phyloP scores from a whole-genome alignment of 352 stramenopile genomes.

The Globisporangium viniferum region DNA sequence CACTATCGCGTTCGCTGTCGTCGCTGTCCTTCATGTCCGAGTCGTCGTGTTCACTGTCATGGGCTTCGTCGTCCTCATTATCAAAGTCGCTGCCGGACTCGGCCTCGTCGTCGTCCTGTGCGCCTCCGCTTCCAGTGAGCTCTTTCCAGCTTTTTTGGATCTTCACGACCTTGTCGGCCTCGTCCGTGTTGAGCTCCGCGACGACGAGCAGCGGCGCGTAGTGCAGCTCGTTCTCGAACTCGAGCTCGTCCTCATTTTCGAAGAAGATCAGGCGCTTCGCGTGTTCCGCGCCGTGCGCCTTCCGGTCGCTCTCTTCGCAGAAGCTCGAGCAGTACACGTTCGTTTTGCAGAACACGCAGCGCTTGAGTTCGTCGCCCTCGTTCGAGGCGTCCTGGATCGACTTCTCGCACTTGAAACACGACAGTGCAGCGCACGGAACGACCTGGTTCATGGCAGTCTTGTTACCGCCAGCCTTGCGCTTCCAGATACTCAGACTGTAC shows the following conservation, averaged over 20 bases:
- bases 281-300: constrained; percentile 58
- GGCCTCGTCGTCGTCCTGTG: background rate
- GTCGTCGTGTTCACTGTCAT: constrained; percentile 19
- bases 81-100: constrained; percentile 2
- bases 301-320: constrained; percentile 39
- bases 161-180: constrained; percentile 28
- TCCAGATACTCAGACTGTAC: constrained; percentile 72
- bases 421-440: constrained; percentile 6
- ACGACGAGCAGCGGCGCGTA: constrained; percentile 46
- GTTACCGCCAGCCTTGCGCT: constrained; percentile 25
- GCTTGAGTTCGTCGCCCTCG: constrained; percentile 44
- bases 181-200: constrained; percentile 26
- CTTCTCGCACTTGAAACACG: constrained; percentile 54
- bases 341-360: constrained; percentile 76
- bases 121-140: constrained; percentile 11
- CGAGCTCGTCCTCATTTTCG: constrained; percentile 42
- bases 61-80: constrained; percentile 12
- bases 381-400: constrained; percentile 30
- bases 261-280: constrained; percentile 69
- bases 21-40: constrained; percentile 15
- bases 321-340: constrained; percentile 69
- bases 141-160: constrained; percentile 44
- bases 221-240: constrained; percentile 65
- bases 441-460: background rate
- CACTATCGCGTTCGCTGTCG: constrained; percentile 17